Evolutionary conservation across 257 asterid genomes (phyloP).

Genomic region (Leonotis leonurus): DNA sequence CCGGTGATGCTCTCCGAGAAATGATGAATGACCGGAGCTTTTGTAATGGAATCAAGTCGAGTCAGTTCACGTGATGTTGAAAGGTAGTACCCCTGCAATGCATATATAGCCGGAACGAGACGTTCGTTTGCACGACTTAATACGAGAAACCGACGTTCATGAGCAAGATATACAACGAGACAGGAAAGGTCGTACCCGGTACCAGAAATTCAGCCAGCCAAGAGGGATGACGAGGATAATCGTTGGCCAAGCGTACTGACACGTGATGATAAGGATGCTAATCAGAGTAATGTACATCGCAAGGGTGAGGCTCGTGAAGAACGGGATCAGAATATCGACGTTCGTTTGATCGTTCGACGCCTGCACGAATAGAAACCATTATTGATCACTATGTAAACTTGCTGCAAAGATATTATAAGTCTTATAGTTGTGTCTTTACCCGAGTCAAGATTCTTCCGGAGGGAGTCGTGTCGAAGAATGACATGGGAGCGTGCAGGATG

Average conservation of each 20-base stretch:
- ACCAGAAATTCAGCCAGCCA: conserved; percentile 89
- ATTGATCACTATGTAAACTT: too few relatives aligned
- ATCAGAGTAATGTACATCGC: conserved; percentile 50
- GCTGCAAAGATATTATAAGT: too few relatives aligned
- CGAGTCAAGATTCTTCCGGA: conserved; percentile 93
- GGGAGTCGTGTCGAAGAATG: conserved; percentile 96
- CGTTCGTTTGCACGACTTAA: neutral
- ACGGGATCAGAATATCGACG: conserved; percentile 69
- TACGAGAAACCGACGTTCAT: neutral
- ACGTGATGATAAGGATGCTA: conserved; percentile 70
- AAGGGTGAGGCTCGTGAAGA: conserved; percentile 45
- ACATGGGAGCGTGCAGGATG: conserved; percentile 94
- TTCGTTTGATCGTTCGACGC: conserved; percentile 91
- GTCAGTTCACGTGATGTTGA: conserved; percentile 89
- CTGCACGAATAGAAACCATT: conserved; percentile 52
- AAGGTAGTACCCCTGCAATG: conserved; percentile 75
- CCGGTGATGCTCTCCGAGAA: conserved; percentile 97
- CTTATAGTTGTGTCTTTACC: too few relatives aligned
- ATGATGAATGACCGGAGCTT: conserved; percentile 93
- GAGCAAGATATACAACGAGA: neutral
- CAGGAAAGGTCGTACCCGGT: conserved; percentile 45
- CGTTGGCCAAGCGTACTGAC: conserved; percentile 96
- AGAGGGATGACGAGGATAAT: conserved; percentile 70
- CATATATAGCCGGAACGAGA: too few relatives aligned
- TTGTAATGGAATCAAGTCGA: conserved; percentile 85